Evolutionary conservation across 129 eudicot species (phyloP).

Genomic region (Flaveria linearis): DNA sequence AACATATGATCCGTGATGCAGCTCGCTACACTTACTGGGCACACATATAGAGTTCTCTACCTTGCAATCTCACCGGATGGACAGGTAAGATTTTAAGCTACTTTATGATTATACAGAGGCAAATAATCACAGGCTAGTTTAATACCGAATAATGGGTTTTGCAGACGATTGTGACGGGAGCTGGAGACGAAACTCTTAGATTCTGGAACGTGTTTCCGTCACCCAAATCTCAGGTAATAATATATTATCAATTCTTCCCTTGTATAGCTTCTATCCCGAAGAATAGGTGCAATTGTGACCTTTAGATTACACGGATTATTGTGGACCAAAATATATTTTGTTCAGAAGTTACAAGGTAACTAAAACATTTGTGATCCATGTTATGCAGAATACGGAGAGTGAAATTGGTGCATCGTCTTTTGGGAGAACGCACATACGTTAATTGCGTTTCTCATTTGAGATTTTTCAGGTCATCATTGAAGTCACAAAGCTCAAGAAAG

Average conservation of each 20-base stretch:
- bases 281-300: too few species aligned
- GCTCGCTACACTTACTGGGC: slow-evolving; percentile 97
- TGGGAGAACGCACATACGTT: slow-evolving; percentile 91
- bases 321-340: background rate
- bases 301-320: too few species aligned
- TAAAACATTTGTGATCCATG: slow-evolving; percentile 1
- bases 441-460: slow-evolving; percentile 17
- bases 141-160: slow-evolving; percentile 26
- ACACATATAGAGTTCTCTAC: slow-evolving; percentile 86
- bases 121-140: background rate
- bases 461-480: background rate
- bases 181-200: slow-evolving; percentile 97
- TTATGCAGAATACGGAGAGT: slow-evolving; percentile 73
- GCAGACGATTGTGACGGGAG: slow-evolving; percentile 96
- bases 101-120: background rate
- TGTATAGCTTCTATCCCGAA: too few species aligned
- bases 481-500: slow-evolving; percentile 28
- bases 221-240: slow-evolving; percentile 77
- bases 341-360: background rate
- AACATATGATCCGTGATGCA: slow-evolving; percentile 36
- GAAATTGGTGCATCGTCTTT: slow-evolving; percentile 73
- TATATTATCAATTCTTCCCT: too few species aligned
- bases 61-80: slow-evolving; percentile 98
- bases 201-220: slow-evolving; percentile 98
- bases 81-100: slow-evolving; percentile 50